A percentile compares a stretch with the other conserved stretches of the same genome.
phyloP scores from a whole-genome alignment of 1,284 basidiomycete species.

The Uromyces viciae-fabae region DNA sequence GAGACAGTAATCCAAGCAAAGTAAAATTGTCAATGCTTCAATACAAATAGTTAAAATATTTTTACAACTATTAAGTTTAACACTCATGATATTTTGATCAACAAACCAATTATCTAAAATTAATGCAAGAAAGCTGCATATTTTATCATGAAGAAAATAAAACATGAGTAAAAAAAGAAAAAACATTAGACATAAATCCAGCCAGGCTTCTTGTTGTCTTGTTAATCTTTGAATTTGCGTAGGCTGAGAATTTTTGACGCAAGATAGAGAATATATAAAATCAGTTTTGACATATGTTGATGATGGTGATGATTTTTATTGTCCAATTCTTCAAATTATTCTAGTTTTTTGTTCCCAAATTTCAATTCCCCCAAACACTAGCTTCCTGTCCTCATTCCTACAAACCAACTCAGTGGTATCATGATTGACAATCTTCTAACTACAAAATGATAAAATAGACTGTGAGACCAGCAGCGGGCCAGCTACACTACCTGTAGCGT shows the following conservation, averaged over 20 bases:
- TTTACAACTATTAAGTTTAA: no score
- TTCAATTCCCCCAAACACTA: conserved; percentile 40
- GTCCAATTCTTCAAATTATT: neutral
- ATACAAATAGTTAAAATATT: no score
- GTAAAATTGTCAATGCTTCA: no score
- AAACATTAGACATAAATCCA: conserved; percentile 26
- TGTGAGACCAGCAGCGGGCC: no score
- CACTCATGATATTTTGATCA: no score
- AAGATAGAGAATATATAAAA: neutral
- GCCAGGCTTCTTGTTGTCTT: conserved; percentile 24
- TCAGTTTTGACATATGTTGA: neutral
- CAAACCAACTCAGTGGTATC: conserved; percentile 3
- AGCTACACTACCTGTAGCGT: no score
- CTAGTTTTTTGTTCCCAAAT: conserved; percentile 1
- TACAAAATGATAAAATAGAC: neutral
- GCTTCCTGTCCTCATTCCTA: conserved; percentile 30
- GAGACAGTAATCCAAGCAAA: no score
- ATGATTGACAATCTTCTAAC: neutral
- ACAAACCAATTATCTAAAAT: no score
- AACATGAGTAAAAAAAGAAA: no score
- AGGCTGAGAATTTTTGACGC: neutral
- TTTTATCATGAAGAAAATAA: no score
- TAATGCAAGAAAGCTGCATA: no score
- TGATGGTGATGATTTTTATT: no score
- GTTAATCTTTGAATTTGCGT: conserved; percentile 19